A percentile compares a stretch with the other conserved stretches of the same genome.
phyloP scores from a whole-genome alignment of 176 grass and related monocot genomes.

The Musa itinerans region DNA sequence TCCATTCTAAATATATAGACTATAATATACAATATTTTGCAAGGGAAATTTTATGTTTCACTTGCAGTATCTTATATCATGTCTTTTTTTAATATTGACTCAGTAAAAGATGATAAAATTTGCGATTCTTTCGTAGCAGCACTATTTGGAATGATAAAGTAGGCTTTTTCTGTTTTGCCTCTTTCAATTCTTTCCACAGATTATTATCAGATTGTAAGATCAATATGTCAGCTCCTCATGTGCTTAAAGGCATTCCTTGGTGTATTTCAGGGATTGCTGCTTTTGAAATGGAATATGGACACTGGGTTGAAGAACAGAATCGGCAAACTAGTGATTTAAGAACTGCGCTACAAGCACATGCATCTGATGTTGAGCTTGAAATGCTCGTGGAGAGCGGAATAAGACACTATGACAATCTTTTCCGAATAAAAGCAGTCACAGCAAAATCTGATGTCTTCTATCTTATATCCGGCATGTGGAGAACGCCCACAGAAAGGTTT shows the following conservation, averaged over 20 bases:
- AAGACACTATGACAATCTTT: slow-evolving; percentile 52
- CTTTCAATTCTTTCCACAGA: not conserved
- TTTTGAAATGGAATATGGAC: slow-evolving; percentile 75
- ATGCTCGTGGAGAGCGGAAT: slow-evolving; percentile 61
- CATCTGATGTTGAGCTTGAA: slow-evolving; percentile 50
- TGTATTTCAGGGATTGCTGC: slow-evolving; percentile 31
- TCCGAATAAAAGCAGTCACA: slow-evolving; percentile 52
- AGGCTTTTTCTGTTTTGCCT: not conserved
- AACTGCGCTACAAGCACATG: slow-evolving; percentile 40
- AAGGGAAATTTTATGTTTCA: too few relatives aligned
- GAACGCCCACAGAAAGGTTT: slow-evolving; percentile 71
- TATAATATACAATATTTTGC: too few relatives aligned
- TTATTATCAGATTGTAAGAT: not conserved
- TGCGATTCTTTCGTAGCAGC: too few relatives aligned
- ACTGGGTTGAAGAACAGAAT: slow-evolving; percentile 80
- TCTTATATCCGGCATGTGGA: slow-evolving; percentile 82
- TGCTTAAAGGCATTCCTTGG: not conserved
- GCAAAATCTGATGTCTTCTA: slow-evolving; percentile 76
- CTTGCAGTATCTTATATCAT: too few relatives aligned
- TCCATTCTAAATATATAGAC: too few relatives aligned
- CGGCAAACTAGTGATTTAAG: slow-evolving; percentile 48
- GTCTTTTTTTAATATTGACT: too few relatives aligned
- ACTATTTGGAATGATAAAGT: too few relatives aligned
- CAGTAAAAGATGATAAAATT: too few relatives aligned
- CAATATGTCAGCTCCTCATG: not conserved